Evolutionary conservation across 495 filamentous ascomycete genomes (phyloP), one percentile per base, ranked within the genome.

Genomic region (Tetracladium marchalianum): DNA sequence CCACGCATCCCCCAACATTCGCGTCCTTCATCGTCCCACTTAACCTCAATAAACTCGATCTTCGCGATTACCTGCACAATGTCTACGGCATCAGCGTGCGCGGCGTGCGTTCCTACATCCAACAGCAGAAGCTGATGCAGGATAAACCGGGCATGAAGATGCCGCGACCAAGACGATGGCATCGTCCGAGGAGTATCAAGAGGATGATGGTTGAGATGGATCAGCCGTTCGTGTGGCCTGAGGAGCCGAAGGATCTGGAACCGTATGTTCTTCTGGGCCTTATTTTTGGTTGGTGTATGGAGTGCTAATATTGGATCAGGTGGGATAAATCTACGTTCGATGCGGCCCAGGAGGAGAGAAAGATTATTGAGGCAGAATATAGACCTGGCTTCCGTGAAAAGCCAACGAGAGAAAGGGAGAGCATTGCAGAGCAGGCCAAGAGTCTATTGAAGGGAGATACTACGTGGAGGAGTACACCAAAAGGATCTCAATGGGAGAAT

Each of bases 171-270:
- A 66, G 77, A 39, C 59, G 59, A 40, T 66, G 62, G 58, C 71
- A 65, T 57, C 75, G 87, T 18, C 83, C 85, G 19, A 64, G 69
- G 46, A 69, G 77, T 31, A 72, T 80, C 51, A 96, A 96, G 78
- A 84, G 77, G 62, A 96, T 96, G 90, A 87, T 82, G 22, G 85
- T 89, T 39, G 83, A 94, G 69, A 73, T 96, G 68, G 73, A 69
- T 31, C 63, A 78, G 71, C 85, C 87, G 33, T 95, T 96, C 72
- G 77, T 81, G 47, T 95, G 84, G 80, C 90, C 90, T 6, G 70
- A 77, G 48, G 65, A 63, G 55, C 80, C 80, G 15, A 63, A 71
- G 53, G 72, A 83, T 53, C 65, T 71, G 43, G 55, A 62, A 44
- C 16, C 61, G 74, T 85, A 75, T 49, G 77, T 72, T 43, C 39